A percentile compares a stretch with the other conserved stretches of the same genome.
Evolutionary conservation across 139 green algal genomes (phyloP).

Genomic region (Chlorella sp.): DNA sequence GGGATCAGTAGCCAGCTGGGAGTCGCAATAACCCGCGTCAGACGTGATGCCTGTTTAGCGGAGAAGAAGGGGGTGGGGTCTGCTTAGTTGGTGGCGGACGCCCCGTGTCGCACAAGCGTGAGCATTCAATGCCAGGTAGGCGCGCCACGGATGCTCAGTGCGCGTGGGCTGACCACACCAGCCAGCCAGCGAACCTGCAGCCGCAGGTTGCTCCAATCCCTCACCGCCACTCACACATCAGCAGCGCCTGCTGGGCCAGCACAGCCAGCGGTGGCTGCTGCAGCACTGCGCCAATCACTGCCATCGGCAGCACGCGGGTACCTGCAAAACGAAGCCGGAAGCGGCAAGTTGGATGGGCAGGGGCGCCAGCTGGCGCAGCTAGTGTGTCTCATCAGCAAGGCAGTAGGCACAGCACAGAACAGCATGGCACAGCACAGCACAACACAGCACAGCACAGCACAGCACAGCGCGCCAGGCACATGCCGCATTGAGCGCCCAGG

Average conservation of each 20-base stretch:
- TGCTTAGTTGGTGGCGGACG: too few relatives aligned
- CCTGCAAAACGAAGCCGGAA: not conserved
- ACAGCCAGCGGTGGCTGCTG: conserved; percentile 6
- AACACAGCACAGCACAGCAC: too few relatives aligned
- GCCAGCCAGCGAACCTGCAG: too few relatives aligned
- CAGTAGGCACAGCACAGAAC: not conserved
- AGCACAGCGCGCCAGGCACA: not conserved
- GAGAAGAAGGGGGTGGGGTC: too few relatives aligned
- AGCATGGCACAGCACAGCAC: not conserved
- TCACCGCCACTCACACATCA: not conserved
- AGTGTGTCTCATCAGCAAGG: too few relatives aligned
- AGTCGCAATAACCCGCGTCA: not conserved
- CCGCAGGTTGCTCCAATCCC: too few relatives aligned
- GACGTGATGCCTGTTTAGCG: not conserved
- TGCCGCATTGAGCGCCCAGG: not conserved
- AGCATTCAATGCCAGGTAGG: too few relatives aligned
- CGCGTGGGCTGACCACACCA: too few relatives aligned
- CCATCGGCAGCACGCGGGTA: conserved; percentile 13
- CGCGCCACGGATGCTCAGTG: too few relatives aligned
- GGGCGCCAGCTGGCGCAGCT: too few relatives aligned
- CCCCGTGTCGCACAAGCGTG: too few relatives aligned
- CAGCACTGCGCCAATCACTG: not conserved
- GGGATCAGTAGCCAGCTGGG: not conserved
- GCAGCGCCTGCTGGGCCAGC: not conserved
- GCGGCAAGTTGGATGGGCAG: too few relatives aligned